A percentile compares a stretch with the other conserved stretches of the same genome.
phyloP scores from a whole-genome alignment of 2,329 filamentous ascomycete species.

The Monosporascus ibericus region DNA sequence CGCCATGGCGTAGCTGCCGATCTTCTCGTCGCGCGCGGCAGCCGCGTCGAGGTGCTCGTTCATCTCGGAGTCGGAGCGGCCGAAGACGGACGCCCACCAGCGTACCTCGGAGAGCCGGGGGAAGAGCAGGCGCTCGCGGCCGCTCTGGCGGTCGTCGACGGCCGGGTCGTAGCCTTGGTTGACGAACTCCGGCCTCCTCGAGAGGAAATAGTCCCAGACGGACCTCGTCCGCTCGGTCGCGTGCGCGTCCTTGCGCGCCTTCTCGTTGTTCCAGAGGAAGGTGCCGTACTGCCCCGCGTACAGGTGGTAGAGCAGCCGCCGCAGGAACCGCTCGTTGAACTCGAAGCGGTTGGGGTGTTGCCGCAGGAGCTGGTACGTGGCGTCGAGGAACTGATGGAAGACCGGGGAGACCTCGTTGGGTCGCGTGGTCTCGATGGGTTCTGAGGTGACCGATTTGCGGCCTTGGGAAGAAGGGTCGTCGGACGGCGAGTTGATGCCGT shows the following conservation, averaged over 20 bases:
- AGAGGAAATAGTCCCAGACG: conserved; percentile 94
- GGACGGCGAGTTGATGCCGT: conserved; percentile 18
- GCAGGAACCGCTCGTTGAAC: conserved; percentile 90
- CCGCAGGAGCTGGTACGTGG: conserved; percentile 80
- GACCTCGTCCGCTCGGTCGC: conserved; percentile 70
- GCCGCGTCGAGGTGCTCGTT: conserved; percentile 60
- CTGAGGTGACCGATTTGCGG: conserved; percentile 34
- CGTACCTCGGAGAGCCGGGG: conserved; percentile 71
- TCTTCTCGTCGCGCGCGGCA: conserved; percentile 40
- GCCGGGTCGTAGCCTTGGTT: conserved; percentile 72
- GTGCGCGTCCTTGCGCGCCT: conserved; percentile 67
- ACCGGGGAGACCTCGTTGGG: conserved; percentile 92
- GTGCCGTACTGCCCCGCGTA: conserved; percentile 97
- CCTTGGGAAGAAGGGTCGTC: conserved; percentile 23
- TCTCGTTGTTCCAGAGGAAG: conserved; percentile 92
- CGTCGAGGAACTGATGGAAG: conserved; percentile 96
- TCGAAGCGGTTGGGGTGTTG: conserved; percentile 89
- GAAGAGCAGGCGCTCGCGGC: conserved; percentile 77
- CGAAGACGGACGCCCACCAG: conserved; percentile 91
- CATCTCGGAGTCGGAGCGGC: conserved; percentile 86
- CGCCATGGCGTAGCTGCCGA: conserved; percentile 23
- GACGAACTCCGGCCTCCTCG: conserved; percentile 71
- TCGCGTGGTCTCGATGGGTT: conserved; percentile 62
- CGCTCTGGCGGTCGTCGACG: conserved; percentile 72
- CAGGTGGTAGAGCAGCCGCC: conserved; percentile 83